Evolutionary conservation across 768 basidiomycete species (phyloP), one percentile per base, ranked within the genome.

Genomic region (Phylloporus sp.): DNA sequence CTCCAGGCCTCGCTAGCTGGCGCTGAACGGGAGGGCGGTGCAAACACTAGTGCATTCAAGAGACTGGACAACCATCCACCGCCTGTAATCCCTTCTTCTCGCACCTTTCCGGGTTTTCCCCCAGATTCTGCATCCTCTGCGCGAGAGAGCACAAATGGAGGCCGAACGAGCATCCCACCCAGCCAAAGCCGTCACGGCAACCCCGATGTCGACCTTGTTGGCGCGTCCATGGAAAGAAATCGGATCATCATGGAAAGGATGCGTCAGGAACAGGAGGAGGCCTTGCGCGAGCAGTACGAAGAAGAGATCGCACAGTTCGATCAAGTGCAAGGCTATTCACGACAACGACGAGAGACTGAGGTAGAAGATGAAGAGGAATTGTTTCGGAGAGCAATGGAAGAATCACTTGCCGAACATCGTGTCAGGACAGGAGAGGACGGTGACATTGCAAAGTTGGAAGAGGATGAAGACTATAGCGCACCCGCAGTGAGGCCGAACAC

Each of bases 1-100:
- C 69, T 94, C 39, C 89, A 90, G 57, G 91, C 90, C 3, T 92
- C 90, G 5, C 67, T 94, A 34, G 69, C 71, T 59, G 63, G 63
- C 27, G 32, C 54, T 20, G 49, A 36, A 15, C 43, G 13, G 39
- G 18, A 32, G 24, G 34, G 41, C 18, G 14, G 28, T 23, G 28
- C 51, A 9, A 50, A 42, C 44, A 29, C 40, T n/a, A n/a, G 42
- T 48, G n/a, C 34, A 8, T 53, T 42, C 44, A 42, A 42, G 49
- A 56, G 49, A 33, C 31, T 31, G 24, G 43, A 49, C 40, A 32
- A 37, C 38, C 60, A 59, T 48, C 49, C 50, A 13, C 45, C 62
- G 24, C 53, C 60, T 35, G 34, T 63, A 15, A 46, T 59, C 58
- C 45, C 67, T 46, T 43, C 65, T 46, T 48, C 61, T 57, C 55